Base-by-base conservation (phyloP, 2,329 filamentous ascomycete genomes). In the Colletotrichum nymphaeae region DNA sequence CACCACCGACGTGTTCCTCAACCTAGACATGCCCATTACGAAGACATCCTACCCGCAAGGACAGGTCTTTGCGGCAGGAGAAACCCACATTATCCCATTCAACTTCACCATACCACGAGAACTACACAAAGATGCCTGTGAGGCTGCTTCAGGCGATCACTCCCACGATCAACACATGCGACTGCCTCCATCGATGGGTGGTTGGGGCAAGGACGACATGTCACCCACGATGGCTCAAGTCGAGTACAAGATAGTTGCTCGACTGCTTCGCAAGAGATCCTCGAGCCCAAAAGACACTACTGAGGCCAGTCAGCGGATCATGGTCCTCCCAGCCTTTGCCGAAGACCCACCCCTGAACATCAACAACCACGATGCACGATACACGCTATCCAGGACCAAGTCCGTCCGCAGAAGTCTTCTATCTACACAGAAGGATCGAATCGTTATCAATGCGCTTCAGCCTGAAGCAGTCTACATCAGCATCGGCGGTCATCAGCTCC, bases 101-200 rank as follows among this genome's bases (percentile, higher is more conserved):
- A 80, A 88, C 80, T 91, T 91, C 76, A 86, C 90, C 67, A 85
- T 91, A 19, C 89, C 89, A 24, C 83, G 83, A 75, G 85, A 89
- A 66, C 86, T 91, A 71, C 90, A 88, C n/a, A 82, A 89, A 58
- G 85, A 85, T 72, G 87, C 88, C 22, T 91, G 89, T 83, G 86
- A 82, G 76, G 88, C 90, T 80, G 74, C 78, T 22, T 83, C 85
- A 68, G 80, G 82, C 37, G 81, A 82, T 12, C 81, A 81, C 56
- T 82, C 90, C n/a, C 83, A 84, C 65, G 86, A 88, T 46, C 83
- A 87, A 59, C 89, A 91, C 80, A 80, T 88, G 46, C 83, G 85
- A 14, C 82, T 90, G n/a, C 89, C 89, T 1, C 89, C 89, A 0
- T 86, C 86, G 9, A 80, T 90, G 69, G 86, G 85, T 4, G 81